A percentile compares a stretch with the other conserved stretches of the same genome.
Evolutionary conservation across 2,329 filamentous ascomycete genomes (phyloP).

Genomic region (Xylogone sp.): DNA sequence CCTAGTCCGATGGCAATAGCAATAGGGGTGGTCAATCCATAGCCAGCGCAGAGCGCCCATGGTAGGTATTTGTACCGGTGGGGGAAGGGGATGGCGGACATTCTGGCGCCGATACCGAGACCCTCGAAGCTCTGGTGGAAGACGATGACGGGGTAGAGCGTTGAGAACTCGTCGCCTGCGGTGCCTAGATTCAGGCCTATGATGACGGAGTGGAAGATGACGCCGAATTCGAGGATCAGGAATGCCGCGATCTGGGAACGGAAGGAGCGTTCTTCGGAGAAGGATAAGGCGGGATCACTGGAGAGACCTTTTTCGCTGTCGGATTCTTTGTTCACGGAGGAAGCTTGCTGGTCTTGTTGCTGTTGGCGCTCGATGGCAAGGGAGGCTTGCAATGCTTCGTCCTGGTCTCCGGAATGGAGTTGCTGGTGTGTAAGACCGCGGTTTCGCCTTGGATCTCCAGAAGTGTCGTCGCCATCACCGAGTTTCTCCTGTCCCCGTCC

Average conservation of each 20-base stretch:
- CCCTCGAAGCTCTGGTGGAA: slow-evolving; percentile 64
- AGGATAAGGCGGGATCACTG: background rate
- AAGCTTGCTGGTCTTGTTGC: background rate
- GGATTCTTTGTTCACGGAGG: background rate
- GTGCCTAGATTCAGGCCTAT: slow-evolving; percentile 60
- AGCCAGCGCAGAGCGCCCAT: slow-evolving; percentile 43
- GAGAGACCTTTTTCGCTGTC: background rate
- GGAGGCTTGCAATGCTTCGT: slow-evolving; percentile 17
- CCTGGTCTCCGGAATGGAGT: slow-evolving; percentile 38
- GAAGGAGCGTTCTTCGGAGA: slow-evolving; percentile 21
- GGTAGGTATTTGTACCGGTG: slow-evolving; percentile 38
- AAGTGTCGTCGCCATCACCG: background rate
- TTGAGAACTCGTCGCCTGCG: slow-evolving; percentile 51
- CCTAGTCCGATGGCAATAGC: slow-evolving; percentile 47
- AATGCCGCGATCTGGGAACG: slow-evolving; percentile 41
- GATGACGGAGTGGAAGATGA: slow-evolving; percentile 62
- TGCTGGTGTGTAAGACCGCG: slow-evolving; percentile 29
- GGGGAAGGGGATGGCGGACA: slow-evolving; percentile 52
- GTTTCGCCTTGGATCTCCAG: background rate
- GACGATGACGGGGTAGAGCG: slow-evolving; percentile 55
- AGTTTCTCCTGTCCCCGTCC: slow-evolving; percentile 2
- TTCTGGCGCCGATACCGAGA: slow-evolving; percentile 56
- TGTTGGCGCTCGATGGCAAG: slow-evolving; percentile 16
- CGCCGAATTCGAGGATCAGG: slow-evolving; percentile 38
- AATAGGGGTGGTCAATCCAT: slow-evolving; percentile 49